phyloP scores from a whole-genome alignment of 2,329 filamentous ascomycete species.

The Claviceps pazoutovae region DNA sequence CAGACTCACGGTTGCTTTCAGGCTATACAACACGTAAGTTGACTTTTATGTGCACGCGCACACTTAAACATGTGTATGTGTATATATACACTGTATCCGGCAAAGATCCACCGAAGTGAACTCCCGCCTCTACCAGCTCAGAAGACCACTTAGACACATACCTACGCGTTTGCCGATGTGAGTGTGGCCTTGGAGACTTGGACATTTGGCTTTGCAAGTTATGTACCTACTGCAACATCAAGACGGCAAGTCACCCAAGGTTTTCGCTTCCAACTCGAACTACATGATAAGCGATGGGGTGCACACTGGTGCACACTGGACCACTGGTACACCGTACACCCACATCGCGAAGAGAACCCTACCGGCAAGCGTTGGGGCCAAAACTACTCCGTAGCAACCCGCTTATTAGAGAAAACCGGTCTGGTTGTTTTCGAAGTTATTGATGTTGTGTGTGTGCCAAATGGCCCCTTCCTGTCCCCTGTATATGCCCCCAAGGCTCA shows the following conservation, averaged over 20 bases:
- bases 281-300: background rate
- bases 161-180: too few relatives aligned
- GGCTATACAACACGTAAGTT: slow-evolving; percentile 88
- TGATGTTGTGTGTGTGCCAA: background rate
- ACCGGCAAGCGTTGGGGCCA: background rate
- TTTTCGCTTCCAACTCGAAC: background rate
- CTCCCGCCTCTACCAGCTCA: too few relatives aligned
- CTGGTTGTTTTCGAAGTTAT: background rate
- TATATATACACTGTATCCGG: too few relatives aligned
- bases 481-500: background rate
- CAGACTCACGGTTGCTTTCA: slow-evolving; percentile 60
- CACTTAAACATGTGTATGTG: too few relatives aligned
- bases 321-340: background rate
- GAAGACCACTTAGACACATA: too few relatives aligned
- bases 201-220: too few relatives aligned
- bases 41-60: too few relatives aligned
- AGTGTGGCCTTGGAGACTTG: too few relatives aligned
- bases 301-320: background rate
- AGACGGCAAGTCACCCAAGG: too few relatives aligned
- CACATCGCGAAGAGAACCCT: background rate
- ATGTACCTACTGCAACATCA: too few relatives aligned
- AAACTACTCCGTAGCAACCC: background rate
- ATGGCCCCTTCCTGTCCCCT: background rate
- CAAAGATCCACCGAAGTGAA: too few relatives aligned
- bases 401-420: background rate